phyloP scores from a whole-genome alignment of 371 early-diverging fungal genomes.

The Syncephalastrum contaminatum region DNA sequence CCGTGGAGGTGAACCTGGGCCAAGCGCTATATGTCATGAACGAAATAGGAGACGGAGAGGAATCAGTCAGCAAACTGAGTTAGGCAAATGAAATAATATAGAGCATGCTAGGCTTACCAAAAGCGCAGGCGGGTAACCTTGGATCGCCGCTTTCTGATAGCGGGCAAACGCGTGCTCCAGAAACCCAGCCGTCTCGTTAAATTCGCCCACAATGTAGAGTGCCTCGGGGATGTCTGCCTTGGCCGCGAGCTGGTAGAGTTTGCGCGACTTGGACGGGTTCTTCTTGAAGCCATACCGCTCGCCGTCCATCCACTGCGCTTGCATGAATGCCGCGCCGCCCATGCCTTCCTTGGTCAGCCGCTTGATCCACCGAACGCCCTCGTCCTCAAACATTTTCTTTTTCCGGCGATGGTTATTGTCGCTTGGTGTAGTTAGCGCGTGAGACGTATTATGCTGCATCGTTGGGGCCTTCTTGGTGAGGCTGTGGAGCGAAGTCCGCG shows the following conservation, averaged over 20 bases:
- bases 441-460: too few species aligned
- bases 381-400: slow-evolving; percentile 44
- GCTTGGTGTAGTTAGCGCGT: too few species aligned
- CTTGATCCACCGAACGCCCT: slow-evolving; percentile 71
- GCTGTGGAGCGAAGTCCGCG: too few species aligned
- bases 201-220: slow-evolving; percentile 20
- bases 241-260: slow-evolving; percentile 36
- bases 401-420: too few species aligned
- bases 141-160: slow-evolving; percentile 73
- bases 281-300: slow-evolving; percentile 55
- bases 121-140: slow-evolving; percentile 53
- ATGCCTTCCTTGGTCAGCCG: slow-evolving; percentile 64
- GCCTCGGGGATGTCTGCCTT: slow-evolving; percentile 23
- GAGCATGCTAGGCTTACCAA: too few species aligned
- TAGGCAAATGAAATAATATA: too few species aligned
- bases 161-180: too few species aligned
- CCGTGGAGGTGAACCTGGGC: slow-evolving; percentile 39
- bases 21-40: slow-evolving; percentile 34
- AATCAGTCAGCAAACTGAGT: too few species aligned
- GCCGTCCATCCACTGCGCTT: slow-evolving; percentile 68
- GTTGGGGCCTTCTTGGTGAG: too few species aligned
- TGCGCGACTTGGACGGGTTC: slow-evolving; percentile 46
- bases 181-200: slow-evolving; percentile 32
- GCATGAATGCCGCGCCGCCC: slow-evolving; percentile 69
- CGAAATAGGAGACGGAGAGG: too few species aligned